Percentiles rank a stretch among this genome's conserved stretches.
These are phyloP conservation scores for Heliamphora pulchella DNA, from an alignment of 179 eudicot species.

Conservation along the genomic window DNA sequence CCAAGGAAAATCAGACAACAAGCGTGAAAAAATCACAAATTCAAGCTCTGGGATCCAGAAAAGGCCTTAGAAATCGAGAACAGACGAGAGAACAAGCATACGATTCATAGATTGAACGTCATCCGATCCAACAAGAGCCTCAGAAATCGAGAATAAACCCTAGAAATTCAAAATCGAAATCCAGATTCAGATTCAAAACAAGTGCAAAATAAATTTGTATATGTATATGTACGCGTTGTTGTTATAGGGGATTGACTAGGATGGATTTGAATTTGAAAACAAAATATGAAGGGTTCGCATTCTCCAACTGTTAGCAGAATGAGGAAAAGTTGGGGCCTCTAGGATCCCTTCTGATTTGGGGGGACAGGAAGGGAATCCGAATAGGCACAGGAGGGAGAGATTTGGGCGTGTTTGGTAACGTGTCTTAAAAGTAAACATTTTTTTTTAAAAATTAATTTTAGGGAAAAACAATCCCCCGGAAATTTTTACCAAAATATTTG, in stretches of 20 bases:
- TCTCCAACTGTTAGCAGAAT: background rate
- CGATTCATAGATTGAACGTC: background rate
- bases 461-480: too few relatives aligned
- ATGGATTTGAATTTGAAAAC: background rate
- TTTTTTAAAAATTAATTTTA: too few relatives aligned
- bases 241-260: too few relatives aligned
- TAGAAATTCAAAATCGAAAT: background rate
- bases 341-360: background rate
- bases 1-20: background rate
- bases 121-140: background rate
- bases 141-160: slow-evolving; percentile 7
- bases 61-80: background rate
- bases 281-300: background rate
- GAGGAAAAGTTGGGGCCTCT: background rate
- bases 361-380: background rate
- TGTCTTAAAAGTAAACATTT: too few relatives aligned
- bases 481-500: too few relatives aligned
- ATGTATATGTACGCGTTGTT: background rate
- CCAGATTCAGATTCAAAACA: slow-evolving; percentile 7
- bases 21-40: background rate
- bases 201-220: background rate
- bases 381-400: background rate
- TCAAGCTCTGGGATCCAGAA: background rate
- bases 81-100: background rate
- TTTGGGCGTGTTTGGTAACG: too few relatives aligned